phyloP scores from a whole-genome alignment of 352 stramenopile genomes.

The Phytophthora colocasiae region DNA sequence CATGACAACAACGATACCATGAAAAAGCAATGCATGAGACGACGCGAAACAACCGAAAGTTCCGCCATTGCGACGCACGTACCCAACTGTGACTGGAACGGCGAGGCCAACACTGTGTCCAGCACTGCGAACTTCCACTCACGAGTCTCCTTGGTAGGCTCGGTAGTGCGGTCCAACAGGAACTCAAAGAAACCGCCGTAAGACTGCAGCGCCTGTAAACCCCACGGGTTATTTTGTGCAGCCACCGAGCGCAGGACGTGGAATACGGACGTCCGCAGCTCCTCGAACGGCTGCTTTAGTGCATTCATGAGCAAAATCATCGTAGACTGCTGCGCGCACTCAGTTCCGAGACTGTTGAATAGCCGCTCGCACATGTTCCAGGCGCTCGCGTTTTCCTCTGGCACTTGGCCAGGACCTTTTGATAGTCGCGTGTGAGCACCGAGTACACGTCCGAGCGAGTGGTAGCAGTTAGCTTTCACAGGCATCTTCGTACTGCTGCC shows the following conservation, averaged over 20 bases:
- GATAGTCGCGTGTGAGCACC: slow-evolving; percentile 53
- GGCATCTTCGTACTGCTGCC: slow-evolving; percentile 70
- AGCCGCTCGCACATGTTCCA: slow-evolving; percentile 75
- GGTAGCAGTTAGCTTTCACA: slow-evolving; percentile 80
- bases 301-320: slow-evolving; percentile 77
- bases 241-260: slow-evolving; percentile 80
- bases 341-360: slow-evolving; percentile 67
- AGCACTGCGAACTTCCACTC: slow-evolving; percentile 91
- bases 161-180: slow-evolving; percentile 79
- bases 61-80: slow-evolving; percentile 22
- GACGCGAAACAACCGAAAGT: slow-evolving; percentile 1
- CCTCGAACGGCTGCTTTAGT: slow-evolving; percentile 87
- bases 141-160: slow-evolving; percentile 83
- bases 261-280: slow-evolving; percentile 80
- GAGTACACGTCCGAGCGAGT: slow-evolving; percentile 70
- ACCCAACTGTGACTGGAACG: slow-evolving; percentile 67
- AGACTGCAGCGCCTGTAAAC: slow-evolving; percentile 62
- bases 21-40: slow-evolving; percentile 28
- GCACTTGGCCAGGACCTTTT: slow-evolving; percentile 40
- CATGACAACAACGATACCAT: slow-evolving; percentile 34
- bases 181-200: slow-evolving; percentile 90
- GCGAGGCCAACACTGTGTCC: slow-evolving; percentile 78
- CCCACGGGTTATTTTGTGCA: slow-evolving; percentile 83
- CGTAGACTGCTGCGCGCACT: slow-evolving; percentile 59
- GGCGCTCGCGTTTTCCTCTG: slow-evolving; percentile 62